These are phyloP conservation scores for Malus sieversii DNA, from an alignment of 306 rosid species.

Conservation along the genomic window DNA sequence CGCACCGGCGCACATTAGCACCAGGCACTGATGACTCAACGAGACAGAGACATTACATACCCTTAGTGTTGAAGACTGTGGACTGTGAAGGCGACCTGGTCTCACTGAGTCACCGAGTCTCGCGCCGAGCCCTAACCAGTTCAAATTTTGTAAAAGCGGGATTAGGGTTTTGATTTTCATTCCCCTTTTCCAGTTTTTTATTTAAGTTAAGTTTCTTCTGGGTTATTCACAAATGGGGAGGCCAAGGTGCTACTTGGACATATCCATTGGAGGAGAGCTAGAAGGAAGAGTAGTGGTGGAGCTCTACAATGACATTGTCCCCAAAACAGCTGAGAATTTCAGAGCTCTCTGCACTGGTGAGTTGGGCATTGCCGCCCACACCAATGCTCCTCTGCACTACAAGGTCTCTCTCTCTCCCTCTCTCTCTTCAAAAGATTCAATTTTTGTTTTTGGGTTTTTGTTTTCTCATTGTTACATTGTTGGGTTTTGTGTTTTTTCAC, in stretches of 20 bases:
- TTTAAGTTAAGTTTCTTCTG: slow-evolving; percentile 27
- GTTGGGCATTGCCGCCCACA: slow-evolving; percentile 46
- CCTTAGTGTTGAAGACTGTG: background rate
- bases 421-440: background rate
- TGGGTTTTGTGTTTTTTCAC: background rate
- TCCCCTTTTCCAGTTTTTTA: background rate
- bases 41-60: background rate
- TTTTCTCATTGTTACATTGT: background rate
- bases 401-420: slow-evolving; percentile 35
- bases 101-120: background rate
- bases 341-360: slow-evolving; percentile 72
- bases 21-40: background rate
- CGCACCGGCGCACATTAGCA: background rate
- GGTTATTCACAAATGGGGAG: slow-evolving; percentile 36
- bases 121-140: background rate
- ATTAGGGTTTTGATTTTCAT: background rate
- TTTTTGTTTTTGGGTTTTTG: background rate
- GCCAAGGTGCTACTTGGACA: slow-evolving; percentile 51
- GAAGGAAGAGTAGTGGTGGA: slow-evolving; percentile 68
- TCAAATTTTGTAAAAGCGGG: slow-evolving; percentile 3
- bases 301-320: slow-evolving; percentile 54
- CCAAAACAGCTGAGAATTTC: slow-evolving; percentile 77
- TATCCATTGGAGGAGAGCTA: slow-evolving; percentile 52
- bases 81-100: background rate
- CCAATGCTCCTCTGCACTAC: slow-evolving; percentile 54